Conservation (phyloP, 2,329 filamentous ascomycete genomes). For the Aspergillus sp. region DNA sequence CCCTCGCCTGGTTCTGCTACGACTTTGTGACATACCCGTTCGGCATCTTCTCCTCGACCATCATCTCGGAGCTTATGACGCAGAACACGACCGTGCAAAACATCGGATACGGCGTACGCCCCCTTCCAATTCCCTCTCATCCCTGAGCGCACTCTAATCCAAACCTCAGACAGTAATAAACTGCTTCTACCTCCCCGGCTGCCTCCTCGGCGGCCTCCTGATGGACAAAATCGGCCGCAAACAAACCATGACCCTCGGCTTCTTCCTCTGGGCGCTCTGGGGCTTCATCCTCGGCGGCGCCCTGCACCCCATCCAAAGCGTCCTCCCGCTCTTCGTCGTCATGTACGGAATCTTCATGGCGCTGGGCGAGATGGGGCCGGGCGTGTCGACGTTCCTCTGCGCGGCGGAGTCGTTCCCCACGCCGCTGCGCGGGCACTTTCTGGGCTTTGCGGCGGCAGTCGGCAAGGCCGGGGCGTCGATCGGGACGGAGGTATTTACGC, state of each 20-base stretch:
- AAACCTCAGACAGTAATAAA: conserved; percentile 46
- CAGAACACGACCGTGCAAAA: conserved; percentile 40
- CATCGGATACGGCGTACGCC: conserved; percentile 23
- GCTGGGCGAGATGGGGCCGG: conserved; percentile 51
- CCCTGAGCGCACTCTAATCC: too few relatives aligned
- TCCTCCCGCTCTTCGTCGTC: conserved; percentile 52
- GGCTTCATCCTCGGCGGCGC: conserved; percentile 53
- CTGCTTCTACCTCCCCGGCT: conserved; percentile 51
- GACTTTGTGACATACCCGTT: conserved; percentile 57
- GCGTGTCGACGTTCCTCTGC: conserved; percentile 38
- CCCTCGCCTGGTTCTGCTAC: conserved; percentile 52
- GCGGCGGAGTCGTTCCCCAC: conserved; percentile 52
- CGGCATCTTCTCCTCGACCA: conserved; percentile 55
- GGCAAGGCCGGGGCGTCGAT: conserved; percentile 52
- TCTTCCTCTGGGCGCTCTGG: conserved; percentile 43
- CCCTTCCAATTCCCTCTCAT: too few relatives aligned
- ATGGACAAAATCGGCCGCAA: conserved; percentile 51
- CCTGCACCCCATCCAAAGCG: conserved; percentile 41
- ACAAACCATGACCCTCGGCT: conserved; percentile 53
- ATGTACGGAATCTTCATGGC: conserved; percentile 52
- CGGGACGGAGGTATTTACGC: conserved; percentile 51
- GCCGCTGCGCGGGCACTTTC: conserved; percentile 49
- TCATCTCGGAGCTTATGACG: conserved; percentile 44
- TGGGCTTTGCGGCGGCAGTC: conserved; percentile 48
- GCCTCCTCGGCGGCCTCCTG: conserved; percentile 48